Conservation (phyloP, 2,329 filamentous ascomycete genomes). For the Calonectria multiphialidica region DNA sequence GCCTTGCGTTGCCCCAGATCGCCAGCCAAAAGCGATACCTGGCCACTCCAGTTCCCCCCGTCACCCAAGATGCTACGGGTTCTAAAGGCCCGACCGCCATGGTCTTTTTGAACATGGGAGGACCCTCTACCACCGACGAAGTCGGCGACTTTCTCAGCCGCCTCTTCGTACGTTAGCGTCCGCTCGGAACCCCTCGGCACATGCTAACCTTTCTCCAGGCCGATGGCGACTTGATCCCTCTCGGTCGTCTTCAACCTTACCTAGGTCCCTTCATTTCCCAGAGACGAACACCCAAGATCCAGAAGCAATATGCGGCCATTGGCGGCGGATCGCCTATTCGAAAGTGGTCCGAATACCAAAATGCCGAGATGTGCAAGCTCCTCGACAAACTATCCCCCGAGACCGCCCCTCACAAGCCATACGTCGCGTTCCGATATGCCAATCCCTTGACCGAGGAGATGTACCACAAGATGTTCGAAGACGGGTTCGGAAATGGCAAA, state of each 20-base stretch:
- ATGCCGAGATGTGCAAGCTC: conserved; percentile 95
- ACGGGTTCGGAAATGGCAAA: conserved; percentile 90
- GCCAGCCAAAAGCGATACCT: conserved; percentile 48
- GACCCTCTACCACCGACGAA: conserved; percentile 88
- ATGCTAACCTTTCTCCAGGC: conserved; percentile 66
- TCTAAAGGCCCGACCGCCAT: conserved; percentile 91
- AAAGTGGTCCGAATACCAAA: conserved; percentile 98
- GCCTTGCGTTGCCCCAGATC: conserved; percentile 46
- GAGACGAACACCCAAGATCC: conserved; percentile 93
- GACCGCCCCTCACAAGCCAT: conserved; percentile 96
- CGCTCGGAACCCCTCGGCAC: conserved; percentile 8
- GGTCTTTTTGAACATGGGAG: conserved; percentile 99
- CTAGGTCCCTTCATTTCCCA: conserved; percentile 88
- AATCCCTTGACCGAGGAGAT: conserved; percentile 94
- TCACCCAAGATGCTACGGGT: conserved; percentile 80
- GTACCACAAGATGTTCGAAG: conserved; percentile 84
- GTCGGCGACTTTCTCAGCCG: conserved; percentile 91
- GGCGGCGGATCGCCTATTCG: conserved; percentile 98
- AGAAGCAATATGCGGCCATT: conserved; percentile 95
- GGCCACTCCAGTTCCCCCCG: conserved; percentile 72
- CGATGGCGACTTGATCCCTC: conserved; percentile 94
- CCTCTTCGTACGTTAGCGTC: conserved; percentile 79
- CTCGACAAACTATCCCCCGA: conserved; percentile 91
- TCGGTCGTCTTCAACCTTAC: conserved; percentile 91
- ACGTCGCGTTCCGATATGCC: conserved; percentile 97